phyloP scores from a whole-genome alignment of 768 basidiomycete genomes.

The Mycena haematopus region DNA sequence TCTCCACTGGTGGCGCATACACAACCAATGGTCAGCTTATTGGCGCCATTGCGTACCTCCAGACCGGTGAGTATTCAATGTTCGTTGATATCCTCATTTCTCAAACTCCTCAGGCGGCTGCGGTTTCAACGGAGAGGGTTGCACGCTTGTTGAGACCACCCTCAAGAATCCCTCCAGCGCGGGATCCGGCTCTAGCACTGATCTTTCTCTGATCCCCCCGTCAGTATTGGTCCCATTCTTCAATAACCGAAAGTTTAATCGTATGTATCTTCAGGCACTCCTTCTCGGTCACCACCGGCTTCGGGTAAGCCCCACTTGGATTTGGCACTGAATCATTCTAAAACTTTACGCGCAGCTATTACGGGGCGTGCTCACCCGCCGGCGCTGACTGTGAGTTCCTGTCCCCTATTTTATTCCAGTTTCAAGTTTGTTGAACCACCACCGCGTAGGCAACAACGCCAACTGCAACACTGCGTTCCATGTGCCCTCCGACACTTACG shows the following conservation, averaged over 20 bases:
- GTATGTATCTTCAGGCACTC: conserved; percentile 20
- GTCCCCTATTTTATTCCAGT: not conserved
- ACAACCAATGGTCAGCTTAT: conserved; percentile 36
- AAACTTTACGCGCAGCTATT: conserved; percentile 16
- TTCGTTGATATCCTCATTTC: not conserved
- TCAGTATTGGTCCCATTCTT: too few relatives aligned
- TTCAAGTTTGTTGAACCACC: not conserved
- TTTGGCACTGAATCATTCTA: too few relatives aligned
- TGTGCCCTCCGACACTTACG: conserved; percentile 34
- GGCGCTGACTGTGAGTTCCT: conserved; percentile 37
- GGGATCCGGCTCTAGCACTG: conserved; percentile 43
- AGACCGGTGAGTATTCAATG: conserved; percentile 1
- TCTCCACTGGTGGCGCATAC: conserved; percentile 39
- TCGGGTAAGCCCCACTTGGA: conserved; percentile 21
- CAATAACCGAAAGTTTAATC: too few relatives aligned
- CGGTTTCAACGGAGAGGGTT: conserved; percentile 44
- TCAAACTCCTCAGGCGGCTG: conserved; percentile 34
- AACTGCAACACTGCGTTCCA: conserved; percentile 42
- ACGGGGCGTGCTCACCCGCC: conserved; percentile 36
- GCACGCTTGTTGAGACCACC: conserved; percentile 42
- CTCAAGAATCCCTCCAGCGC: conserved; percentile 40
- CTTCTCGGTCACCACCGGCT: conserved; percentile 44
- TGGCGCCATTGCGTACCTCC: conserved; percentile 40
- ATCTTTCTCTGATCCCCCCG: conserved; percentile 41
- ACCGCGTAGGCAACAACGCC: conserved; percentile 36